These are phyloP conservation scores for Aspergillus egyptiacus DNA, from an alignment of 495 filamentous ascomycete genomes.

Conservation along the genomic window DNA sequence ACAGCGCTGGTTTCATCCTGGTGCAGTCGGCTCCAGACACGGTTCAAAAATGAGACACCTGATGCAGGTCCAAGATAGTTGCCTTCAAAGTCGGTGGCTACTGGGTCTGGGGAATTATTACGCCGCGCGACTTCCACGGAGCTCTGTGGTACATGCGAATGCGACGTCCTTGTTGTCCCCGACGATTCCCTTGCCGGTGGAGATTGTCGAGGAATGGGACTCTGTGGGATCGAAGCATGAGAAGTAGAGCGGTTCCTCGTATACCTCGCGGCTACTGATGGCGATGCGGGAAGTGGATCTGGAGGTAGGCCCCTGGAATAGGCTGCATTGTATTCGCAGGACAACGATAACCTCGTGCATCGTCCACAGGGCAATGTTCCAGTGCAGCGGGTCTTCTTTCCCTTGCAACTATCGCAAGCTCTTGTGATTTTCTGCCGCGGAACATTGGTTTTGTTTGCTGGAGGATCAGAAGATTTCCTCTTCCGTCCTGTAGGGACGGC, in stretches of 20 bases:
- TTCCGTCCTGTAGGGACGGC: constrained; percentile 17
- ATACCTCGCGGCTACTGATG: constrained; percentile 12
- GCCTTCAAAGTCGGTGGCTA: constrained; percentile 41
- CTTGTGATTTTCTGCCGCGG: constrained; percentile 41
- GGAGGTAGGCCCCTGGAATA: constrained; percentile 43
- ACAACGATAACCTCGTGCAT: constrained; percentile 35
- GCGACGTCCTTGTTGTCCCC: neutral
- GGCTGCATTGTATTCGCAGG: constrained; percentile 39
- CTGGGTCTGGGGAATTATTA: constrained; percentile 41
- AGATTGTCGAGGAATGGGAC: constrained; percentile 12
- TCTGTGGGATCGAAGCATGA: constrained; percentile 8
- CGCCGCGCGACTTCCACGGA: constrained; percentile 22
- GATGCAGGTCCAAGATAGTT: constrained; percentile 44
- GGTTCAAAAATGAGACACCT: constrained; percentile 42
- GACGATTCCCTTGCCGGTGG: constrained; percentile 4
- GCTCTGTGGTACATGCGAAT: constrained; percentile 5
- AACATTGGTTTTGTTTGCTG: constrained; percentile 18
- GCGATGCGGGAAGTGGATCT: constrained; percentile 30
- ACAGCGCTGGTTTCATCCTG: constrained; percentile 36
- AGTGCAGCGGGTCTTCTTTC: constrained; percentile 42
- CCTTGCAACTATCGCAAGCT: constrained; percentile 45
- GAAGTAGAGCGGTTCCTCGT: constrained; percentile 3
- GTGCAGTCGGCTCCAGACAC: constrained; percentile 40
- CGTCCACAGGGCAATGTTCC: constrained; percentile 41
- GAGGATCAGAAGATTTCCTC: constrained; percentile 28